Conservation (phyloP, 2,329 filamentous ascomycete species). For the Sclerotinia sclerotiorum region DNA sequence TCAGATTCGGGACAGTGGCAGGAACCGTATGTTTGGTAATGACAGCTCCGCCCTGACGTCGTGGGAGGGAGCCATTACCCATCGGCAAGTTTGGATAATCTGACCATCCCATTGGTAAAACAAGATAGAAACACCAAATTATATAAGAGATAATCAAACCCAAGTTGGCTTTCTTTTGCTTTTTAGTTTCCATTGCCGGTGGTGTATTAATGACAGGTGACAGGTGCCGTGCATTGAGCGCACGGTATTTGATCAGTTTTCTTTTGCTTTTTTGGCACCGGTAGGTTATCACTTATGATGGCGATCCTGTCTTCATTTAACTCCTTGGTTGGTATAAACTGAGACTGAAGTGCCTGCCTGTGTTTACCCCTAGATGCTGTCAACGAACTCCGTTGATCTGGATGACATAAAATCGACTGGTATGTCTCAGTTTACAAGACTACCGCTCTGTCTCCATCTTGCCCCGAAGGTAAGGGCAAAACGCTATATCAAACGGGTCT, state of each 20-base stretch:
- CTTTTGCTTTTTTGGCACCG: not conserved
- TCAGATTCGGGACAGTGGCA: not conserved
- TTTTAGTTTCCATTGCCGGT: slow-evolving; percentile 5
- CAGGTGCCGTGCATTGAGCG: not conserved
- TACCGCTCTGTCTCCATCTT: no score
- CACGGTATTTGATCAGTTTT: not conserved
- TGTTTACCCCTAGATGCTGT: not conserved
- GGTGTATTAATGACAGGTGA: not conserved
- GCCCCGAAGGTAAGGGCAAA: not conserved
- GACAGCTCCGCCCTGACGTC: not conserved
- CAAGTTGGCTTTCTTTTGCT: not conserved
- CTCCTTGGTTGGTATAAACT: not conserved
- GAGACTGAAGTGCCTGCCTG: not conserved
- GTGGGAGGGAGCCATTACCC: no score
- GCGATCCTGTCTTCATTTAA: not conserved
- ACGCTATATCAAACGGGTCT: not conserved
- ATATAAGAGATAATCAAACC: not conserved
- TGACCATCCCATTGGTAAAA: no score
- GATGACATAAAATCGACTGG: not conserved
- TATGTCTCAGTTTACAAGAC: not conserved
- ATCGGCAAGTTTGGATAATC: not conserved
- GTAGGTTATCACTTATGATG: not conserved
- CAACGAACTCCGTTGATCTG: not conserved
- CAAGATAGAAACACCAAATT: not conserved
- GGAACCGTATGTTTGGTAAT: not conserved